These are phyloP conservation scores for Lachnellula subtilissima DNA, from an alignment of 2,329 filamentous ascomycete species.

Conservation along the genomic window DNA sequence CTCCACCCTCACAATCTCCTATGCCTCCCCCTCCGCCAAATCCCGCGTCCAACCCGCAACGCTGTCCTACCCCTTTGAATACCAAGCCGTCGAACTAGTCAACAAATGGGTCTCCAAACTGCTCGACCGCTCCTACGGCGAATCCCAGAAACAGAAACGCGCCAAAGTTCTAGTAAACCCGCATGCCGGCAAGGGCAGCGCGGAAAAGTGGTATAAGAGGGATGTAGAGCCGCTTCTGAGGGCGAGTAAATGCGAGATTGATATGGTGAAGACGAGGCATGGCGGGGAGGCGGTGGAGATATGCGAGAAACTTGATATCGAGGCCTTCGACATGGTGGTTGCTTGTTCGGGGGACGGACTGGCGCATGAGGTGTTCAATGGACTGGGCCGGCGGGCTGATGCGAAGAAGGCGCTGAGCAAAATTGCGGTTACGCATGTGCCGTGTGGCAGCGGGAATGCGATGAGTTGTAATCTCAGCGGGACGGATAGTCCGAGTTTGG, in stretches of 20 bases:
- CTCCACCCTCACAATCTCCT: conserved; percentile 63
- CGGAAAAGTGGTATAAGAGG: conserved; percentile 66
- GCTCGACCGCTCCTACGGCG: conserved; percentile 65
- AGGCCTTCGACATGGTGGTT: conserved; percentile 77
- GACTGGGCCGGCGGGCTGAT: conserved; percentile 71
- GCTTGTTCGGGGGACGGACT: conserved; percentile 91
- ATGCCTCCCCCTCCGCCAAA: conserved; percentile 58
- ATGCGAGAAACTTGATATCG: conserved; percentile 68
- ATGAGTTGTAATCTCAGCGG: conserved; percentile 88
- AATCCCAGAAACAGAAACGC: conserved; percentile 64
- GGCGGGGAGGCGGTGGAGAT: conserved; percentile 76
- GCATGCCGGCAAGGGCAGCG: conserved; percentile 76
- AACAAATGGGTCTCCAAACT: conserved; percentile 58
- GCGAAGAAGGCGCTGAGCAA: conserved; percentile 68
- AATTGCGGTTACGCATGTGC: conserved; percentile 79
- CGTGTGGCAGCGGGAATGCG: conserved; percentile 90
- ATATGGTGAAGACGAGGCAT: conserved; percentile 66
- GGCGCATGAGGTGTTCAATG: conserved; percentile 92
- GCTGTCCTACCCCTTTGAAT: conserved; percentile 54
- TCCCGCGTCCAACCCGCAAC: conserved; percentile 55
- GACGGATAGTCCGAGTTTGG: conserved; percentile 67
- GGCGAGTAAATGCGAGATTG: conserved; percentile 72
- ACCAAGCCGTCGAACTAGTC: conserved; percentile 24
- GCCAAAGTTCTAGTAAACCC: conserved; percentile 91
- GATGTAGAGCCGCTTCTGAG: conserved; percentile 78